Base-by-base conservation (phyloP, 805 yeast species). In the Zygoascus biomembranicola region DNA sequence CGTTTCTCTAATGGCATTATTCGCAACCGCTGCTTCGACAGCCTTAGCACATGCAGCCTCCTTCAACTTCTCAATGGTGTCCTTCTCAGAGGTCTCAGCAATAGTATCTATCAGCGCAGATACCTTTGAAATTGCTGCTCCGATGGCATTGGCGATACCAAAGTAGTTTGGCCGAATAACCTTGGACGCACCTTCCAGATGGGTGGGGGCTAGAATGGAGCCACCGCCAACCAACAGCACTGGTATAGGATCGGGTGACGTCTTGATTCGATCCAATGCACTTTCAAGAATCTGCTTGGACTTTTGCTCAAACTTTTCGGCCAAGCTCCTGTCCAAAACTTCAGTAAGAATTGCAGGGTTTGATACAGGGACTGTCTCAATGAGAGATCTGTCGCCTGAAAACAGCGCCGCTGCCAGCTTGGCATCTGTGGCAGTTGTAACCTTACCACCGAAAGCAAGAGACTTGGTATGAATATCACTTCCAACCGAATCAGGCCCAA, bases 201-300 rank as follows among this genome's bases (percentile, higher is more conserved):
- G 50, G 10, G 61, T 59, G 1, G 76, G 73, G 18, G 69, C 71
- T 51, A 76, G 73, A 53, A 76, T 70, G 1, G 80, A 75, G 6
- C 79, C 80, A 42, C 80, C 80, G 43, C 80, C 80, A 44, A 76
- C 79, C 5, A 73, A 63, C 5, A 76, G 54, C 1, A 75, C 74
- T 0, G 76, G 72, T 10, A 75, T 61, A 4, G 72, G 73, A 8
- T 71, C 77, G 1, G 77, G 73, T 32, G 67, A 68, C 5, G 77
- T 75, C 60, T 72, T 74, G 71, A 76, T 73, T 45, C 71, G 57
- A 57, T 76, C 80, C 49, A 76, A 69, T 4, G 72, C 69, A 23
- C 48, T 57, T 55, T 74, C 78, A 2, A 76, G 57, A 64, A 67
- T 70, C 31, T 20, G 23, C 52, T 66, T 68, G 20, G 64, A 52